Evolutionary conservation across 306 rosid genomes (phyloP), one percentile per base, ranked within the genome.

Genomic region (Corylus americana): DNA sequence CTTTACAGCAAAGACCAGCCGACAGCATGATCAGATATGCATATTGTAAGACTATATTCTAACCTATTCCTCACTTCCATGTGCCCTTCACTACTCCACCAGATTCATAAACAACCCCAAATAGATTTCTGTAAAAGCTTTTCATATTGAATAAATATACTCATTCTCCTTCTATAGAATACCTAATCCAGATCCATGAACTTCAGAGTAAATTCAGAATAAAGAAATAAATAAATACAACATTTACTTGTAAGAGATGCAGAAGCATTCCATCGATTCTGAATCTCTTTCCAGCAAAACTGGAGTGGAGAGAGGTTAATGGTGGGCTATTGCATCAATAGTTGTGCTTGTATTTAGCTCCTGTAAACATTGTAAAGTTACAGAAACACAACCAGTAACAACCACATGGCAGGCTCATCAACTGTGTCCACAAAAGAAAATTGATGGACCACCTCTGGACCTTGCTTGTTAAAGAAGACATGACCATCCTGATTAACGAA

Each of bases 71-170:
- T 86, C 80, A n/a, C 66, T 68, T 79, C 79, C 95, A 93, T 90
- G 92, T 93, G 93, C 93, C 31, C 85, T 80, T 86, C 92, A 88
- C 89, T 81, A 51, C 86, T 77, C 51, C 84, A 76, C 75, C 80
- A 82, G 86, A 91, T 88, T 77, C 73, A 71, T 88, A 75, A 83
- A 83, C 80, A 84, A 88, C n/a, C 61, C 67, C 54, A 66, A 73
- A 64, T 53, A 75, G 77, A 79, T 84, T 87, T 84, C 74, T 25
- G 20, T 71, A 27, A 78, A 47, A 55, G 69, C 79, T 76, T 82
- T 76, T 74, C 35, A 48, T 50, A 62, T 71, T 49, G 49, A 29
- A 55, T 77, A 17, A 59, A 49, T 54, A 74, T 39, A 68, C 69
- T 44, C 74, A 81, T 85, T 83, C 77, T 87, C 61, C 64, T 74